phyloP scores from a whole-genome alignment of 306 rosid species.

The Fagus sylvatica region DNA sequence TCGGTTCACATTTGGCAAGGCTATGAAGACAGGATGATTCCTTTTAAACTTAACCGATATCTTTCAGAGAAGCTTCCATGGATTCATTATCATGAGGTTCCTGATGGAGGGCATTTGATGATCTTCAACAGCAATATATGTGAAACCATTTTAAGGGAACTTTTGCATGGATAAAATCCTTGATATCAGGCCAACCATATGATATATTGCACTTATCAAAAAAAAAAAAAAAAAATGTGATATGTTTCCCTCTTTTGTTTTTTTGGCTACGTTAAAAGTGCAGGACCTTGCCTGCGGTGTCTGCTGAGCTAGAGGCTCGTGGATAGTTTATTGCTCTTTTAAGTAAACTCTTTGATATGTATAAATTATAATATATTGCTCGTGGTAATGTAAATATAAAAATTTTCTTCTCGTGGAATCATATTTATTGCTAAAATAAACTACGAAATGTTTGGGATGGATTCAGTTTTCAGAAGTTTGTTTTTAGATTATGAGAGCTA shows the following conservation, averaged over 20 bases:
- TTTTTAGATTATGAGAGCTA: too few relatives aligned
- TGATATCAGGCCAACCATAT: background rate
- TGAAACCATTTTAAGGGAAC: constrained; percentile 56
- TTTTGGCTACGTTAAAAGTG: too few relatives aligned
- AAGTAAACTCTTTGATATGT: background rate
- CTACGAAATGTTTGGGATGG: too few relatives aligned
- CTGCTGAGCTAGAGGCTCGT: too few relatives aligned
- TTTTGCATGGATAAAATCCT: constrained; percentile 38
- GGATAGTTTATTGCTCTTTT: too few relatives aligned
- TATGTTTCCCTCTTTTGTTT: too few relatives aligned
- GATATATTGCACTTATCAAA: background rate
- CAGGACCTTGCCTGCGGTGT: too few relatives aligned
- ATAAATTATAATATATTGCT: background rate
- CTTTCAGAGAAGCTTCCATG: constrained; percentile 59
- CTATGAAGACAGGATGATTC: constrained; percentile 51
- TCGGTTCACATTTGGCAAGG: constrained; percentile 82
- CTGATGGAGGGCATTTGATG: constrained; percentile 58
- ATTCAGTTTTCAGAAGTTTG: too few relatives aligned
- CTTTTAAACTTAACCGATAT: constrained; percentile 46
- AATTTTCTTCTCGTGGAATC: background rate
- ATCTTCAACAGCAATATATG: constrained; percentile 31
- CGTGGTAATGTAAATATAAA: background rate
- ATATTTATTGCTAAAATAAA: background rate
- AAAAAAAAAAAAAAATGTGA: too few relatives aligned
- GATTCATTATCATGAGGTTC: constrained; percentile 79